phyloP scores from a whole-genome alignment of 108 stramenopile genomes.

The Skeletonema menzelii region DNA sequence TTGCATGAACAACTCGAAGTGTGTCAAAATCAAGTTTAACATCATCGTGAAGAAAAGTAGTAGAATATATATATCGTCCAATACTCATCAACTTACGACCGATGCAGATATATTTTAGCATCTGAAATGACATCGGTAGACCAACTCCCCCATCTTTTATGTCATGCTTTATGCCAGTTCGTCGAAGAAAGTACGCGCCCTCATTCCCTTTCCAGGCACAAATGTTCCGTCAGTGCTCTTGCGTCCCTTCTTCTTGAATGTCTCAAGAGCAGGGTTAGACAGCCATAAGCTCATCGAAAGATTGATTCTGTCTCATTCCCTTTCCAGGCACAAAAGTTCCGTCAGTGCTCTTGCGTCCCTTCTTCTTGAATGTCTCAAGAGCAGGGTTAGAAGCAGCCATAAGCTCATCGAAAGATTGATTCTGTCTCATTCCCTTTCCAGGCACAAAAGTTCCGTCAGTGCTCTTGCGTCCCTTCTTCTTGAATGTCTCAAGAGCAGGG shows the following conservation, averaged over 20 bases:
- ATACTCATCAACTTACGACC: too few relatives aligned
- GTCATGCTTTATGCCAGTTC: background rate
- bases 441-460: conserved; percentile 34
- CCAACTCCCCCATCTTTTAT: too few relatives aligned
- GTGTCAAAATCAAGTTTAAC: background rate
- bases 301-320: conserved; percentile 20
- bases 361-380: conserved; percentile 31
- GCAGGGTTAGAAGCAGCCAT: conserved; percentile 51
- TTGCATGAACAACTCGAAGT: background rate
- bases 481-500: conserved; percentile 30
- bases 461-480: conserved; percentile 13
- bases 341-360: conserved; percentile 19
- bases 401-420: conserved; percentile 40
- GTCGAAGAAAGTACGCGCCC: conserved; percentile 34
- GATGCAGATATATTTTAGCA: too few relatives aligned
- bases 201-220: conserved; percentile 52
- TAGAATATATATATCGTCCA: too few relatives aligned
- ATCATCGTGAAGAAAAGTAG: background rate
- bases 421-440: conserved; percentile 25
- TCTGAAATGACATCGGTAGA: too few relatives aligned
- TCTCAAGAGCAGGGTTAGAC: conserved; percentile 49
- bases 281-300: conserved; percentile 48
- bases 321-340: conserved; percentile 44
- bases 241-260: conserved; percentile 30
- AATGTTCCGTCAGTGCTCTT: conserved; percentile 24